Conservation (phyloP, 73 alveolate species). For the Tetrahymena thermophila region DNA sequence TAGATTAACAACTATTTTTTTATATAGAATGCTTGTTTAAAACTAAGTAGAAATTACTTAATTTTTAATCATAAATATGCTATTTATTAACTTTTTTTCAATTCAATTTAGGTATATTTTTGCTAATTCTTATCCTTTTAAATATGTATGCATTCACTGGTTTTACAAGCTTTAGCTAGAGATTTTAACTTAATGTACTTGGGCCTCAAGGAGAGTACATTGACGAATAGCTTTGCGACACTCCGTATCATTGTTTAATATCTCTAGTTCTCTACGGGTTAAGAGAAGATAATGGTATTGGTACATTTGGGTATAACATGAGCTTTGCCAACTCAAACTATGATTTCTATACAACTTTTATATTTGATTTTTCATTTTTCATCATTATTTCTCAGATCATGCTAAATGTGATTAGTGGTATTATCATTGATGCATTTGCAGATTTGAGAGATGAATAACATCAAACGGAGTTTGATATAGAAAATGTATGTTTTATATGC, state of each 20-base stretch:
- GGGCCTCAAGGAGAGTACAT: conserved; percentile 14
- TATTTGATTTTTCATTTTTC: conserved; percentile 59
- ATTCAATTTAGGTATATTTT: conserved; percentile 1
- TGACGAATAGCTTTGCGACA: conserved; percentile 32
- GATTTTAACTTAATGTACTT: conserved; percentile 30
- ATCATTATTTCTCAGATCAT: conserved; percentile 65
- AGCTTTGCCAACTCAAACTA: conserved; percentile 24
- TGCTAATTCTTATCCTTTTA: conserved; percentile 6
- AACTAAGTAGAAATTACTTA: not conserved
- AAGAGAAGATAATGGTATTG: conserved; percentile 85
- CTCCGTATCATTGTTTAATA: conserved; percentile 39
- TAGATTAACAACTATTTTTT: not conserved
- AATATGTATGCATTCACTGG: conserved; percentile 38
- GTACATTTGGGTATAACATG: conserved; percentile 47
- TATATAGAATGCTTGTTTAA: not conserved
- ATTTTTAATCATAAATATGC: not conserved
- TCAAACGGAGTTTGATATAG: conserved; percentile 68
- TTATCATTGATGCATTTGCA: conserved; percentile 83
- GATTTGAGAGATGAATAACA: conserved; percentile 74
- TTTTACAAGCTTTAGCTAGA: conserved; percentile 29
- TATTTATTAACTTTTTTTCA: too few relatives aligned
- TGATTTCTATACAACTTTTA: conserved; percentile 58
- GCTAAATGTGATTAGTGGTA: conserved; percentile 79
- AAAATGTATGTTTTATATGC: conserved; percentile 73
- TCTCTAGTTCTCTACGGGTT: conserved; percentile 49